These are phyloP conservation scores for Globisporangium okanoganense DNA, from an alignment of 352 stramenopile genomes.

Conservation along the genomic window DNA sequence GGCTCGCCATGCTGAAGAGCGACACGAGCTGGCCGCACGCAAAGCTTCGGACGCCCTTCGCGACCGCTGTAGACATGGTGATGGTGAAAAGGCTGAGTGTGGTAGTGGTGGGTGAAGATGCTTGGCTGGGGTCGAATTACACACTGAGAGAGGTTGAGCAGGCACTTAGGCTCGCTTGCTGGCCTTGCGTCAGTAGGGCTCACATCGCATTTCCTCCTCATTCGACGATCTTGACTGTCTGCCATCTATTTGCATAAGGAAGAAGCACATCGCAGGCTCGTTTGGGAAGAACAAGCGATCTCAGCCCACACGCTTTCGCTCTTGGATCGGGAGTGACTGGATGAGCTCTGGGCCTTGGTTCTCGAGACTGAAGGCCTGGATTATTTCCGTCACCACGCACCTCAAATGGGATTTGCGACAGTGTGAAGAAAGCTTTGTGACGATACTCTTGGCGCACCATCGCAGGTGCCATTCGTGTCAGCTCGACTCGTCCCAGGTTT, in stretches of 20 bases:
- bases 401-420: background rate
- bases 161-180: background rate
- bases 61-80: background rate
- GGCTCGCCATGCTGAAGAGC: constrained; percentile 31
- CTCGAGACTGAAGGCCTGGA: background rate
- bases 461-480: background rate
- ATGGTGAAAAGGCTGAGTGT: background rate
- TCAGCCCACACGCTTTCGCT: background rate
- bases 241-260: background rate
- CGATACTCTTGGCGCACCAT: background rate
- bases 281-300: background rate
- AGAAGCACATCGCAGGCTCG: background rate
- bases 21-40: constrained; percentile 40
- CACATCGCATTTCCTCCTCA: background rate
- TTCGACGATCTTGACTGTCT: background rate
- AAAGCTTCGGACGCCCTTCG: constrained; percentile 19
- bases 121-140: background rate
- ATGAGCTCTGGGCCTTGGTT: background rate
- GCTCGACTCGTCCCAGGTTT: background rate
- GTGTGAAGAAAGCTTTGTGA: background rate
- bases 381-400: background rate
- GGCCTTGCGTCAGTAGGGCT: background rate
- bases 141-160: background rate
- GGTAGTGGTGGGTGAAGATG: background rate
- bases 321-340: no score